phyloP scores from a whole-genome alignment of 2,329 filamentous ascomycete genomes.

The Zasmidium cellare region DNA sequence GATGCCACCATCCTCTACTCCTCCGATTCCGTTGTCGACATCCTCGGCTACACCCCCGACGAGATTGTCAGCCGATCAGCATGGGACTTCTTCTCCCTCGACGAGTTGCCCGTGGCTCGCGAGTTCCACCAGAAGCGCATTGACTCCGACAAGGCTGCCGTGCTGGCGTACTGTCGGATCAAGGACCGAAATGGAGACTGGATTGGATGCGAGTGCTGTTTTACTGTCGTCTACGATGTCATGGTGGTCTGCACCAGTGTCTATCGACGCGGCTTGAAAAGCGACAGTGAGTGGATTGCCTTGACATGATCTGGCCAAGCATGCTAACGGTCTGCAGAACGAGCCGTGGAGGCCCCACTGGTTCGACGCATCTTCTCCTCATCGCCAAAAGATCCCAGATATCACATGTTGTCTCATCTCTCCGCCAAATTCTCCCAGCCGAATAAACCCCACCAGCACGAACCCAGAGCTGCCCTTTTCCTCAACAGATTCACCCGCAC shows the following conservation, averaged over 20 bases:
- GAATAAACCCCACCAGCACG: constrained; percentile 60
- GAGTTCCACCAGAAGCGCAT: constrained; percentile 72
- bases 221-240: constrained; percentile 85
- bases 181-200: constrained; percentile 68
- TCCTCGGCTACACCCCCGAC: constrained; percentile 74
- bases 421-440: constrained; percentile 73
- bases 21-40: constrained; percentile 79
- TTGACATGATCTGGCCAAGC: neutral
- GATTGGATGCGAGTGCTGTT: constrained; percentile 83
- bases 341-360: constrained; percentile 74
- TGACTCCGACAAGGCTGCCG: constrained; percentile 78
- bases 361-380: constrained; percentile 78
- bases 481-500: constrained; percentile 83
- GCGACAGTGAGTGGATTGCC: constrained; percentile 64
- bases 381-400: constrained; percentile 78
- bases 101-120: constrained; percentile 74
- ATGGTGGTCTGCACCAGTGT: constrained; percentile 81
- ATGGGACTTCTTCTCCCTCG: constrained; percentile 84
- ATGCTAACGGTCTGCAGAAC: constrained; percentile 53
- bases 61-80: constrained; percentile 75
- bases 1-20: constrained; percentile 80
- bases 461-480: constrained; percentile 80
- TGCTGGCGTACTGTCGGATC: constrained; percentile 76
- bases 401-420: constrained; percentile 84
- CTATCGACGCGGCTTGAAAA: constrained; percentile 68